These are phyloP conservation scores for Saccharomycopsis sp. DNA, from an alignment of 805 yeast genomes.

Conservation along the genomic window DNA sequence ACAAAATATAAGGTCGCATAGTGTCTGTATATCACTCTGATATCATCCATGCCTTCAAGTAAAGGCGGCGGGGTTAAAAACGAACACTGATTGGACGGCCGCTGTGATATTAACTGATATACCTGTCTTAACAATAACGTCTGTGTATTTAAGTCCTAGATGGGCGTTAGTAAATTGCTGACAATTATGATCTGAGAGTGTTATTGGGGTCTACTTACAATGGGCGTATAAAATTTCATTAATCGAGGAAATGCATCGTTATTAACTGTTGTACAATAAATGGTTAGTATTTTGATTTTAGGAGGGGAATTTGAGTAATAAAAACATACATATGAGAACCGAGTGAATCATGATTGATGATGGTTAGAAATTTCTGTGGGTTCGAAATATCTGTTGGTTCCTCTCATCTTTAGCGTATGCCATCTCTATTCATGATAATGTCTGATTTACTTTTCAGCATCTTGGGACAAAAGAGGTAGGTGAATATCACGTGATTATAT, in stretches of 20 bases:
- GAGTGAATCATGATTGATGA: constrained; percentile 66
- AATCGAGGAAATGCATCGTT: constrained; percentile 86
- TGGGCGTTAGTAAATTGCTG: not conserved
- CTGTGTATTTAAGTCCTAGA: constrained; percentile 68
- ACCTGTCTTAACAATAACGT: constrained; percentile 75
- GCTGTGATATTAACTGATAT: constrained; percentile 61
- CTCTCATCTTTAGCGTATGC: not conserved
- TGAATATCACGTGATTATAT: not conserved
- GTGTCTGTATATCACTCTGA: constrained; percentile 86
- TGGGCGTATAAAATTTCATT: constrained; percentile 86
- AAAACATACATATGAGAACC: constrained; percentile 64
- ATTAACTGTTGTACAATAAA: constrained; percentile 46
- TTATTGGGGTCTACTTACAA: constrained; percentile 29
- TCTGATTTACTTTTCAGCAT: not conserved
- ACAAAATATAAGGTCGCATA: constrained; percentile 96
- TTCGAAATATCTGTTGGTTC: not conserved
- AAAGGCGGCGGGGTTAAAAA: constrained; percentile 86
- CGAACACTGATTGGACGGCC: constrained; percentile 76
- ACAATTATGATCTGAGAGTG: not conserved
- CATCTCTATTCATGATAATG: not conserved
- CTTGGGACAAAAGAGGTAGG: not conserved
- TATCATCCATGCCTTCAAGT: constrained; percentile 55
- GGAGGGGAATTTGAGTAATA: not conserved
- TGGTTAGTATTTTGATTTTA: constrained; percentile 8
- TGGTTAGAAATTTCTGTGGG: not conserved